Base-by-base conservation (phyloP, 2,329 filamentous ascomycete species). In the Ophiostoma sp. region DNA sequence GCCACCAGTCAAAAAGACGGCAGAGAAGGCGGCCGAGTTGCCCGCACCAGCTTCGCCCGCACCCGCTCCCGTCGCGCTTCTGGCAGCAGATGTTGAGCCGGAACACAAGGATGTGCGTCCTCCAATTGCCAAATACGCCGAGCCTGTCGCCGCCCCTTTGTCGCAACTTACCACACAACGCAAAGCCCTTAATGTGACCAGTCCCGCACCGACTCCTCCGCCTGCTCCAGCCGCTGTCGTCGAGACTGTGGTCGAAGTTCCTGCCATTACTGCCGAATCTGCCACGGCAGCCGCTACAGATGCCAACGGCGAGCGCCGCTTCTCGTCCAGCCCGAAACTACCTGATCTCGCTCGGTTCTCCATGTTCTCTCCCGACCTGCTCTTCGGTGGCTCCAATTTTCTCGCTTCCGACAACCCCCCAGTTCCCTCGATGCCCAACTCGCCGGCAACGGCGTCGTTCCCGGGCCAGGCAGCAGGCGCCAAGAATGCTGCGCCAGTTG, bases 341-440 rank as follows among this genome's bases (percentile, higher is more conserved):
- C 87, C 86, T 9, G 80, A 85, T 70, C 73, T 89, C 3, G 79
- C 81, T 12, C 84, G 86, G 40, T 79, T 88, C 78, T 89, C 87
- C 58, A 80, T 80, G 1, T 89, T 89, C 74, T 85, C 85, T 1
- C 78, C 83, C 58, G 85, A 87, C 69, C 79, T 88, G 60, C 87
- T 88, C 70, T 80, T 81, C 5, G 72, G 73, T 16, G 71, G 77
- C 6, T 70, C 69, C 16, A 71, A 71, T 12, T 73, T 76, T 11
- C 66, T 74, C 16, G 65, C 71, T 5, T 47, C 72, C 18, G 72
- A 73, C 12, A 72, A 75, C 2, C 75, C 76, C 4, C 73, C 74
- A 1, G 62, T 76, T 52, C 74, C 73, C 27, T 68, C 72, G 5
- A 67, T 74, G 16, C 73, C 69, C 7, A 36, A 40, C 27, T 52